A percentile compares a stretch with the other conserved stretches of the same genome.
phyloP scores from a whole-genome alignment of 208 protist genomes.

The Acanthamoeba quina region DNA sequence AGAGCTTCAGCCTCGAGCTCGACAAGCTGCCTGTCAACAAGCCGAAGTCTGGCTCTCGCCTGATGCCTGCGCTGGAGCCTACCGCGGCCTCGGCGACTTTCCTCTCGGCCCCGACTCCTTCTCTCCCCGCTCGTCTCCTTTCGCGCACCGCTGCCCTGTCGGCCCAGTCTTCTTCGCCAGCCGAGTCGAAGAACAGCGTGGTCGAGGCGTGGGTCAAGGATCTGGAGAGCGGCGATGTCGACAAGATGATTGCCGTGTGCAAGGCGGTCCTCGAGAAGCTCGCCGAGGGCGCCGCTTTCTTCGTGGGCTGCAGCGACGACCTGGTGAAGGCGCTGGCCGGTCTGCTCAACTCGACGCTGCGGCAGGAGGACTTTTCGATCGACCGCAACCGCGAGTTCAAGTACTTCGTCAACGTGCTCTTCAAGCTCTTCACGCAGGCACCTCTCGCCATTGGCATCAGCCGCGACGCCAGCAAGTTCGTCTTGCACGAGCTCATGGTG shows the following conservation, averaged over 20 bases:
- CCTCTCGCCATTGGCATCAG: neutral
- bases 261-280: conserved; percentile 40
- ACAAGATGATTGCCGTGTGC: conserved; percentile 10
- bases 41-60: neutral
- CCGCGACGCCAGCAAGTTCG: conserved; percentile 34
- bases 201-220: conserved; percentile 35
- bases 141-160: neutral
- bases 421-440: conserved; percentile 59
- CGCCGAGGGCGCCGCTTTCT: neutral
- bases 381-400: conserved; percentile 61
- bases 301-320: conserved; percentile 50
- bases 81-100: neutral
- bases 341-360: conserved; percentile 26
- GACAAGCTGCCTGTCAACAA: conserved; percentile 17
- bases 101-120: neutral
- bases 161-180: neutral
- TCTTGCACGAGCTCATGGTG: conserved; percentile 29
- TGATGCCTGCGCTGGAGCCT: neutral
- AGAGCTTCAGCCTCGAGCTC: conserved; percentile 45
- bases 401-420: conserved; percentile 65
- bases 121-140: neutral
- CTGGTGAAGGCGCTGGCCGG: conserved; percentile 15
- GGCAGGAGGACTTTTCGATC: neutral
- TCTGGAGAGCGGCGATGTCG: conserved; percentile 24
- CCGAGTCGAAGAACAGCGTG: neutral